Base-by-base conservation (phyloP, 768 basidiomycete genomes). In the Boletus insuetus region DNA sequence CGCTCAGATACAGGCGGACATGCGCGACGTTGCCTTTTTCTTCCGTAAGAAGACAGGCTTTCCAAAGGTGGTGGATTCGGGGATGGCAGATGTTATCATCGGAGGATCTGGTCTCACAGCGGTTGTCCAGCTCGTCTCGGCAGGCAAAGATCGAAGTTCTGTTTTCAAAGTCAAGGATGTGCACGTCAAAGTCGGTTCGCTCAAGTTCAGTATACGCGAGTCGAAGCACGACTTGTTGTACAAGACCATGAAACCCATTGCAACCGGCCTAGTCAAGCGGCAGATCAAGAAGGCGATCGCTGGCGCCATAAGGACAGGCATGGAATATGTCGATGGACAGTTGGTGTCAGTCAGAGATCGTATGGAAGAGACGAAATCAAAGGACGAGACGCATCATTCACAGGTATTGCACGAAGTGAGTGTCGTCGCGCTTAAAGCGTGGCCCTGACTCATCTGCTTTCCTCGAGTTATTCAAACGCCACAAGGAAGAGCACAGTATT, bases 1-100 rank as follows among this genome's bases (percentile, higher is more conserved):
- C 37, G 78, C 77, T 29, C 94, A 98, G 70, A 89, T 97, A 62
- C 94, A 98, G 68, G 89, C 89, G 6, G 94, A 97, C 61, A 89
- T 98, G 83, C 82, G 90, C 16, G 94, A 98, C 62, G 91, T 97
- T 14, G 87, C 89, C 10, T 96, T 98, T 71, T 92, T 87, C 68
- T 94, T 91, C 78, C 79, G 79, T 60, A 91, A 86, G 78, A 95
- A 94, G 82, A 81, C 76, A 6, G 91, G 91, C 4, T 82, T 91
- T 62, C 83, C 88, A 3, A 92, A 86, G 77, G 72, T 94, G 69
- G 79, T 70, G 46, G 94, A 96, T 71, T 85, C 84, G 7, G 94
- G 93, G 42, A 70, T 94, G 17, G 93, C 92, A 7, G 94, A 96
- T 65, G 85, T 95, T 5, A 62, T 93, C 37, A 74, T 97, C 45